Conservation (phyloP, 1,139 yeast species). For the Taiozyma sp. region DNA sequence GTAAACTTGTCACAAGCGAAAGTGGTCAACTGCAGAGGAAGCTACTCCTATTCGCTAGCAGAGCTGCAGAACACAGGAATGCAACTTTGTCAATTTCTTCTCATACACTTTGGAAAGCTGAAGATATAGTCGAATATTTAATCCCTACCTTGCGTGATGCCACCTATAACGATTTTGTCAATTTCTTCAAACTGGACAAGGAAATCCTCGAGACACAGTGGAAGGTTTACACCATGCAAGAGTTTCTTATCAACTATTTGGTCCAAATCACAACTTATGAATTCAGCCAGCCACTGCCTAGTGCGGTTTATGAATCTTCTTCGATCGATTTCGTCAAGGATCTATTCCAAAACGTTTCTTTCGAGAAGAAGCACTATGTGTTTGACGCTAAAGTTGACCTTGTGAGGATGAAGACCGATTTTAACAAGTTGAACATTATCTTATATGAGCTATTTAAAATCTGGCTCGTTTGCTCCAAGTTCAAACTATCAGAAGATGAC, state of each 20-base stretch:
- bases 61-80: conserved; percentile 4
- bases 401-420: conserved; percentile 9
- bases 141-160: background rate
- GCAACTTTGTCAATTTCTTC: background rate
- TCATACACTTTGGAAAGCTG: background rate
- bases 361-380: conserved; percentile 8
- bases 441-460: conserved; percentile 11
- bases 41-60: conserved; percentile 7
- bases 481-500: background rate
- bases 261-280: conserved; percentile 8
- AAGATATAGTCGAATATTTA: background rate
- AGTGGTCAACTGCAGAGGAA: conserved; percentile 13
- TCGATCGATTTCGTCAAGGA: background rate
- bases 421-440: conserved; percentile 8
- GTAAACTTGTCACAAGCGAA: conserved; percentile 8
- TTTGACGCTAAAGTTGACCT: conserved; percentile 1
- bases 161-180: conserved; percentile 1
- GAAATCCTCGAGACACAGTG: conserved; percentile 12
- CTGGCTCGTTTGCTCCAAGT: conserved; percentile 12
- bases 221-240: conserved; percentile 4
- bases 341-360: conserved; percentile 13
- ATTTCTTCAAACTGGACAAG: conserved; percentile 4
- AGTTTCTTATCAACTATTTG: conserved; percentile 2
- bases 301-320: background rate
- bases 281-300: background rate